phyloP scores from a whole-genome alignment of 2,329 filamentous ascomycete genomes.

The Ophiosphaerella korrae region DNA sequence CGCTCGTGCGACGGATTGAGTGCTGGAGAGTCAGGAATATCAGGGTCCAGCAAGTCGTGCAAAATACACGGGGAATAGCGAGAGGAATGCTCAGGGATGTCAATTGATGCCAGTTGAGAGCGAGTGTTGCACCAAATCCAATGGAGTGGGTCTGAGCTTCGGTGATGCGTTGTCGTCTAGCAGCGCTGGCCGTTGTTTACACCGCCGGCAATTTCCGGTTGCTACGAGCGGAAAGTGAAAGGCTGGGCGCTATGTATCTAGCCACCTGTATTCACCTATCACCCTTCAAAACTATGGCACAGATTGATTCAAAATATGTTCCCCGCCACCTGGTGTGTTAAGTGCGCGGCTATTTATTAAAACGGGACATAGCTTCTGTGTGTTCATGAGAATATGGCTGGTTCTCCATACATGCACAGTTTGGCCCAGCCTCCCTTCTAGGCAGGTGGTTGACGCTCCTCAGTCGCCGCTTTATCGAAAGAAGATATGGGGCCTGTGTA shows the following conservation, averaged over 20 bases:
- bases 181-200: slow-evolving; percentile 22
- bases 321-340: not conserved
- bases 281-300: not conserved
- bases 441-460: not conserved
- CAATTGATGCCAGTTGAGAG: slow-evolving; percentile 7
- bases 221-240: not conserved
- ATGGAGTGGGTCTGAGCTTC: slow-evolving; percentile 6
- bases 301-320: not conserved
- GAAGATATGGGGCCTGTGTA: not conserved
- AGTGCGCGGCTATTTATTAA: not conserved
- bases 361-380: not conserved
- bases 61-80: slow-evolving; percentile 1
- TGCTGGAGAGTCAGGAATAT: slow-evolving; percentile 18
- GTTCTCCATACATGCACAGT: slow-evolving; percentile 8
- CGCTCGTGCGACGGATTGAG: slow-evolving; percentile 21
- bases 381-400: slow-evolving; percentile 8
- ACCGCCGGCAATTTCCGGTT: slow-evolving; percentile 14
- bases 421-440: not conserved
- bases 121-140: slow-evolving; percentile 1
- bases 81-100: slow-evolving; percentile 13
- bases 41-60: slow-evolving; percentile 17
- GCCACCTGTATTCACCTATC: not conserved
- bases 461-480: not conserved
- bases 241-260: not conserved
- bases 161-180: slow-evolving; percentile 26